Evolutionary conservation across 331 rosid species (phyloP), one percentile per base, ranked within the genome.

Genomic region (Quercus tomentella): DNA sequence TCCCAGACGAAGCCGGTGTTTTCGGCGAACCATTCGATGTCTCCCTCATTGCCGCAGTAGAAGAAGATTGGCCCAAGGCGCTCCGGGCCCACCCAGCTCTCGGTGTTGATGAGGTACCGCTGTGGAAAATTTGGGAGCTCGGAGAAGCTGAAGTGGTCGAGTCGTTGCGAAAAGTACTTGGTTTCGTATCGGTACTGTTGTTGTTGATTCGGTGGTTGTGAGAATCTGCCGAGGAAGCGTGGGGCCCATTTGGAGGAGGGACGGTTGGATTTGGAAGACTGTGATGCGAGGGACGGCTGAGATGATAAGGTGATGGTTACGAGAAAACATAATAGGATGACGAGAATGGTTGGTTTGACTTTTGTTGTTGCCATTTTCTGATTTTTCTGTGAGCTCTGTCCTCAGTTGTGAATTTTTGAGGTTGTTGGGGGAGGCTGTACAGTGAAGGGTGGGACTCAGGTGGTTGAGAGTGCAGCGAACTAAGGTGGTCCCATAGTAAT

Each of bases 21-120:
- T 7, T 62, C 77, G 22, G 97, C 97, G 83, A 94, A 94, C 98
- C 97, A 94, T 3, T 66, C 87, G 80, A 94, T 94, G 72, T 87
- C 93, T 9, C 98, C 97, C 86, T 94, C 98, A 78, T 94, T 94
- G 74, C 98, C 98, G 77, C 97, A 92, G 87, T 94, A 92, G 73
- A 92, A 54, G 86, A 94, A 92, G 73, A 94, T 89, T 33, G 98
- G 97, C 35, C 92, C 97, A 9, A 77, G 54, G 4, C 83, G 82
- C 18, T 77, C 62, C 12, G 90, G 79, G n/a, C 90, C 91, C 3
- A 22, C 66, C 98, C 97, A 94, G 82, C 91, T 77, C 21, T 87
- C 85, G 63, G 91, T 79, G 86, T 72, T 91, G 87, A 94, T 80
- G 51, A 92, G 93, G 90, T 94, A 94, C 26, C 93, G 88, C 82